phyloP scores from a whole-genome alignment of 768 basidiomycete genomes.

The Boletus sp. region DNA sequence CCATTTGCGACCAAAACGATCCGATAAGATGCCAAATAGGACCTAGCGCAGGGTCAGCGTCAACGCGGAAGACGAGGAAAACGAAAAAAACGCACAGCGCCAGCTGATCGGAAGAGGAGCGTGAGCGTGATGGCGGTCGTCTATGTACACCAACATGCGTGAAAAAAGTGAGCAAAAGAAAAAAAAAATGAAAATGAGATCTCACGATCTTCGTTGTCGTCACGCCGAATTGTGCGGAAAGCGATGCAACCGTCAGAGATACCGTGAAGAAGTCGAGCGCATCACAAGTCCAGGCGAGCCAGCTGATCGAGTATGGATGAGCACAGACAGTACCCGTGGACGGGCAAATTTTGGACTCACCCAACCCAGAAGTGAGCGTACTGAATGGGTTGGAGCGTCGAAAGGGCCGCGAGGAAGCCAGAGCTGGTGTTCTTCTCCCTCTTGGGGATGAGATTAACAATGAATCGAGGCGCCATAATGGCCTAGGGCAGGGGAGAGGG shows the following conservation, averaged over 20 bases:
- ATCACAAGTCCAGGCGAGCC: slow-evolving; percentile 85
- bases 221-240: slow-evolving; percentile 48
- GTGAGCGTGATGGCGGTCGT: slow-evolving; percentile 89
- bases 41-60: slow-evolving; percentile 31
- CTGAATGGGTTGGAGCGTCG: slow-evolving; percentile 47
- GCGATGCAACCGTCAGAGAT: slow-evolving; percentile 49
- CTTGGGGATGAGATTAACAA: slow-evolving; percentile 47
- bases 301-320: slow-evolving; percentile 37
- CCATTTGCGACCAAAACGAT: slow-evolving; percentile 93
- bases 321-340: neutral
- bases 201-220: slow-evolving; percentile 42
- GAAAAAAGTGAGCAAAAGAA: neutral
- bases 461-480: slow-evolving; percentile 32
- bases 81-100: slow-evolving; percentile 45
- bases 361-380: slow-evolving; percentile 60
- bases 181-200: neutral
- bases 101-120: slow-evolving; percentile 82
- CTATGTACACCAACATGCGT: slow-evolving; percentile 21
- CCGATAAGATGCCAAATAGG: slow-evolving; percentile 81
- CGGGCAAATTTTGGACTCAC: slow-evolving; percentile 26
- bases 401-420: slow-evolving; percentile 42
- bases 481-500: neutral
- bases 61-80: neutral
- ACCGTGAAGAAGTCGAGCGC: slow-evolving; percentile 86
- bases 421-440: slow-evolving; percentile 39